Evolutionary conservation across 495 filamentous ascomycete genomes (phyloP).

Genomic region (Tuber umbilicatum): DNA sequence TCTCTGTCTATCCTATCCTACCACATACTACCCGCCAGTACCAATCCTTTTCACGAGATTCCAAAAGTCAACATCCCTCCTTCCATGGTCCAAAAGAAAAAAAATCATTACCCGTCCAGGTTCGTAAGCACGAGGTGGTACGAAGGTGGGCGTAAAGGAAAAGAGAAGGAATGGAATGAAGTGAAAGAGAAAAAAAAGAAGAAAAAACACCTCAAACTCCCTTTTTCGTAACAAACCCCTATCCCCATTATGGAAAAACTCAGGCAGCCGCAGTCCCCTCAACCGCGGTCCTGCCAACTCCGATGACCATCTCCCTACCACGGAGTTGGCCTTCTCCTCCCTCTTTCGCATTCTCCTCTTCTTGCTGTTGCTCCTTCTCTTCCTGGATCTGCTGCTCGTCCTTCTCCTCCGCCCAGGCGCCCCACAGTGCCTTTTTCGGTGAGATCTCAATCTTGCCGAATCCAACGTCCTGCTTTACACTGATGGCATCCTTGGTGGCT

Average conservation of each 20-base stretch:
- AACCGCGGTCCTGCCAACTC: slow-evolving; percentile 25
- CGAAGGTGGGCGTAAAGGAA: neutral
- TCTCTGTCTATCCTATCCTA: slow-evolving; percentile 4
- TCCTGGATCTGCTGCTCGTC: slow-evolving; percentile 55
- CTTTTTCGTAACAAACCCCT: slow-evolving; percentile 9
- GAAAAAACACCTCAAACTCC: slow-evolving; percentile 23
- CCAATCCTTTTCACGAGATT: slow-evolving; percentile 2
- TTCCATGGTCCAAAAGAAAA: neutral
- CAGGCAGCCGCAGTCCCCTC: slow-evolving; percentile 27
- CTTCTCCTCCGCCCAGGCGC: slow-evolving; percentile 84
- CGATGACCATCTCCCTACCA: slow-evolving; percentile 30
- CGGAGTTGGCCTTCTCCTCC: slow-evolving; percentile 20
- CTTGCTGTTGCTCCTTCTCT: slow-evolving; percentile 41
- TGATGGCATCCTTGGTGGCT: slow-evolving; percentile 95
- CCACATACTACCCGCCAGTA: neutral
- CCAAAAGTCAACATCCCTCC: slow-evolving; percentile 10
- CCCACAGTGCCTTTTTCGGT: slow-evolving; percentile 88
- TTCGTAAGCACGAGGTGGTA: neutral
- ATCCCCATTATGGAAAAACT: slow-evolving; percentile 3
- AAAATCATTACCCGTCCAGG: slow-evolving; percentile 6
- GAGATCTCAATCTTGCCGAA: slow-evolving; percentile 61
- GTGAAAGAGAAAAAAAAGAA: slow-evolving; percentile 10
- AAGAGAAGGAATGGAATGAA: slow-evolving; percentile 7
- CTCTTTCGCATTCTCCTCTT: slow-evolving; percentile 32
- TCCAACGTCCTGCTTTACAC: slow-evolving; percentile 80